Evolutionary conservation across 1,139 yeast genomes (phyloP).

Genomic region (Nakaseomyces kungkrabaensis): DNA sequence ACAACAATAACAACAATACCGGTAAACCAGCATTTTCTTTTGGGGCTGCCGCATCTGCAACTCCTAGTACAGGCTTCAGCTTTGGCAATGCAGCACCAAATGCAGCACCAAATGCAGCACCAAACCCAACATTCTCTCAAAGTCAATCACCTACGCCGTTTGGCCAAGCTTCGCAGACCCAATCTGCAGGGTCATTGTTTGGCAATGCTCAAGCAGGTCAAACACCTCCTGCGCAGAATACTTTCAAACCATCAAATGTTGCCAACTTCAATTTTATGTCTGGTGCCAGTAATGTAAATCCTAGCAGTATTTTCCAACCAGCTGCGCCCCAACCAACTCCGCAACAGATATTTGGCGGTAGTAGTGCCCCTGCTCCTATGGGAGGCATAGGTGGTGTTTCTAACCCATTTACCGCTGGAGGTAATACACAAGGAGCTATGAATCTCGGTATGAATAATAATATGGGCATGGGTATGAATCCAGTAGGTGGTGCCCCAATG

Average conservation of each 20-base stretch:
- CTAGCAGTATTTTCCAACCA: not conserved
- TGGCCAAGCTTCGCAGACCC: not conserved
- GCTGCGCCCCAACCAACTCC: conserved; percentile 6
- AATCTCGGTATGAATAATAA: not conserved
- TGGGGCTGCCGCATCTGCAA: not conserved
- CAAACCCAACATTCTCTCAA: conserved; percentile 8
- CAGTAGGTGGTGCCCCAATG: conserved; percentile 1
- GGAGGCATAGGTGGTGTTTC: not conserved
- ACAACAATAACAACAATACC: not conserved
- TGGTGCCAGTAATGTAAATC: not conserved
- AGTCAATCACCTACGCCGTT: conserved; percentile 3
- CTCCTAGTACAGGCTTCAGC: not conserved
- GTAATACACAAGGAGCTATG: conserved; percentile 5
- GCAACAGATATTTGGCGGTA: conserved; percentile 15
- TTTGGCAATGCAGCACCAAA: not conserved
- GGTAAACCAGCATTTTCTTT: conserved; percentile 3
- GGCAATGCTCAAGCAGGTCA: not conserved
- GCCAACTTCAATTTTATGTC: conserved; percentile 2
- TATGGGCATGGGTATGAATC: too few relatives aligned
- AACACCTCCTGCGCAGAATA: not conserved
- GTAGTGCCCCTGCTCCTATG: not conserved
- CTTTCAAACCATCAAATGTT: not conserved
- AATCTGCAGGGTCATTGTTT: not conserved
- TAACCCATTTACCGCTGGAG: not conserved
- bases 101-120: not conserved